Conservation (phyloP, 257 asterid species). For the Scutellaria baicalensis region DNA sequence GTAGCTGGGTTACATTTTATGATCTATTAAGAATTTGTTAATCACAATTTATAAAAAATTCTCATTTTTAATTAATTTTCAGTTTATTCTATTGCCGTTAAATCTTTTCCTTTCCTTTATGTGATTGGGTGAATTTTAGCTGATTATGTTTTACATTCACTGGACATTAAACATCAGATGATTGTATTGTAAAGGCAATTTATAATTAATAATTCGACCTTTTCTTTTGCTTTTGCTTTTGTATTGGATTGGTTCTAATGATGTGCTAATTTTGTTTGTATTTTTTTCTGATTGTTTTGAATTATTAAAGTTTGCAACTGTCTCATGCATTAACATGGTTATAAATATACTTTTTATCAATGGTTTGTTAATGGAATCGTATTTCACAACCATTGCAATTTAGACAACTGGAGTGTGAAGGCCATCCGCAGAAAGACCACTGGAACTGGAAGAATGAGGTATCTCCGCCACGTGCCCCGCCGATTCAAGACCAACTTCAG, state of each 20-base stretch:
- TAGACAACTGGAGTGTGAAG: conserved; percentile 73
- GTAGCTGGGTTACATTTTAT: background rate
- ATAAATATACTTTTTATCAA: background rate
- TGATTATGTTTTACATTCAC: too few species aligned
- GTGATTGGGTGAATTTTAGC: too few species aligned
- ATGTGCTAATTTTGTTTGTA: background rate
- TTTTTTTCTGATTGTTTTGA: background rate
- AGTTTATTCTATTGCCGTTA: too few species aligned
- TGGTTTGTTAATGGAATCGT: background rate
- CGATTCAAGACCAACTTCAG: conserved; percentile 78
- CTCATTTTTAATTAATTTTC: too few species aligned
- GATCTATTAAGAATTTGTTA: too few species aligned
- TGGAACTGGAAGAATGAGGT: conserved; percentile 86
- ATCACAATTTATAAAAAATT: too few species aligned
- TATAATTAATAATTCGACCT: background rate
- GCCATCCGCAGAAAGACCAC: conserved; percentile 86
- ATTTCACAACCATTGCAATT: background rate
- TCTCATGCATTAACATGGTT: background rate
- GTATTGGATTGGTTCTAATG: background rate
- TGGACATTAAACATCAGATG: background rate
- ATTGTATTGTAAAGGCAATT: background rate
- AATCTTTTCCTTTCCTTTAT: too few species aligned
- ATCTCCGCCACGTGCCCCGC: conserved; percentile 63
- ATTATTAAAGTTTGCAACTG: background rate
- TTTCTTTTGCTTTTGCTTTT: background rate